These are phyloP conservation scores for Lupinus albus DNA, from an alignment of 306 rosid species.

Conservation along the genomic window DNA sequence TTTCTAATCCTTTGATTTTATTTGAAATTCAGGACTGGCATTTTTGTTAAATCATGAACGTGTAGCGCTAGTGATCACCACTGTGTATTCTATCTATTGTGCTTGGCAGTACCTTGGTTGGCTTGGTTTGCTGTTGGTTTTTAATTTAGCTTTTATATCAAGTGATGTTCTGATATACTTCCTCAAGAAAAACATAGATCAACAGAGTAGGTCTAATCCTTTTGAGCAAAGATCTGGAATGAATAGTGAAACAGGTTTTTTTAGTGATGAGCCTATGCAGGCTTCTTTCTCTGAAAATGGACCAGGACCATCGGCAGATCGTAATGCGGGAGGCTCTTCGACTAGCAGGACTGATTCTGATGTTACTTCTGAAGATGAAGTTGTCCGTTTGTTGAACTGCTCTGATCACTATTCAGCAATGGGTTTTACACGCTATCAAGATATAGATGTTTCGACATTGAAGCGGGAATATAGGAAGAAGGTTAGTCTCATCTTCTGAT, in stretches of 20 bases:
- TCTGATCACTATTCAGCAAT: conserved; percentile 83
- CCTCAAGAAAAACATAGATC: conserved; percentile 75
- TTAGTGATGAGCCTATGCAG: conserved; percentile 60
- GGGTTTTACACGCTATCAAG: conserved; percentile 76
- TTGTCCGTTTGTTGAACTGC: conserved; percentile 86
- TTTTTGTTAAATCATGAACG: conserved; percentile 73
- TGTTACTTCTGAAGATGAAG: conserved; percentile 89
- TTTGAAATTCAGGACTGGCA: conserved; percentile 75
- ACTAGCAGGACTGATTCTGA: conserved; percentile 86
- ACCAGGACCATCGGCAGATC: conserved; percentile 66
- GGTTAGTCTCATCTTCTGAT: conserved; percentile 53
- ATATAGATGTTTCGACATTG: conserved; percentile 69
- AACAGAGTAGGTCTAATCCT: conserved; percentile 63
- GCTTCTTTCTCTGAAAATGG: conserved; percentile 69
- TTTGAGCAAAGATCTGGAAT: conserved; percentile 74
- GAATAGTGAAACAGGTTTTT: conserved; percentile 74
- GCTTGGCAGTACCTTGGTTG: conserved; percentile 91
- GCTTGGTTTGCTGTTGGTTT: conserved; percentile 76
- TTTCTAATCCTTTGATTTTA: conserved; percentile 44
- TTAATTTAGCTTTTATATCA: conserved; percentile 86
- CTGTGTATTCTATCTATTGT: conserved; percentile 78
- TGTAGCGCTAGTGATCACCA: conserved; percentile 67
- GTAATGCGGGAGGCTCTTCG: conserved; percentile 77
- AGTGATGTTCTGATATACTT: conserved; percentile 78
- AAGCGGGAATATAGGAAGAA: conserved; percentile 94